These are phyloP conservation scores for Micractinium sp. DNA, from an alignment of 139 green algal genomes.

Conservation along the genomic window DNA sequence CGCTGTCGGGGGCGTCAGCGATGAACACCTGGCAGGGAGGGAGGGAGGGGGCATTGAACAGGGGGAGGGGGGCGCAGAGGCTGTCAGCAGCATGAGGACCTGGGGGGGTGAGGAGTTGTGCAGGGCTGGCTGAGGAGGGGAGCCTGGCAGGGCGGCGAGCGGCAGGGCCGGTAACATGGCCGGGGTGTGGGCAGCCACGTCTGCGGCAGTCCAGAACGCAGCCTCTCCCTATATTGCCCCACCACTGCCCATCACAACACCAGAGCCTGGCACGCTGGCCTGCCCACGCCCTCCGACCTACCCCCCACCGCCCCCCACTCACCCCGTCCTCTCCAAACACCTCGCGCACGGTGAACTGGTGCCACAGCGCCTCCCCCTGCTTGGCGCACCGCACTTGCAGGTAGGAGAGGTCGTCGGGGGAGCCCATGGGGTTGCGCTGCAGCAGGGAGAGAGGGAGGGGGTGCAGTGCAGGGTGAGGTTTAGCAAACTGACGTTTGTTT, in stretches of 20 bases:
- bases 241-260: neutral
- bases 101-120: neutral
- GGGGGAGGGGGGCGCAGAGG: neutral
- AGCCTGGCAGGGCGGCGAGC: neutral
- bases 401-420: constrained; percentile 41
- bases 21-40: constrained; percentile 13
- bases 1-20: neutral
- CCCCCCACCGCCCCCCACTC: neutral
- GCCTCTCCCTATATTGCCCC: neutral
- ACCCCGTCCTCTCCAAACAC: constrained; percentile 36
- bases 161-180: neutral
- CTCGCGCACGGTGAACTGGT: constrained; percentile 40
- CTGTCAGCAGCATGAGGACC: neutral
- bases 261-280: neutral
- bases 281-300: too few relatives aligned
- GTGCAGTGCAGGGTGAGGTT: neutral
- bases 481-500: too few relatives aligned
- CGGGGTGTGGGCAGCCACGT: too few relatives aligned
- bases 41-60: neutral
- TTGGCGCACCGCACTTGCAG: constrained; percentile 46
- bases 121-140: neutral
- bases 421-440: constrained; percentile 43
- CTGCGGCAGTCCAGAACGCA: too few relatives aligned
- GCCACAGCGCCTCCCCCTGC: constrained; percentile 39
- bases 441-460: neutral